Evolutionary conservation across 345 rosid genomes (phyloP), one percentile per base, ranked within the genome.

Genomic region (Carallia pectinifolia): DNA sequence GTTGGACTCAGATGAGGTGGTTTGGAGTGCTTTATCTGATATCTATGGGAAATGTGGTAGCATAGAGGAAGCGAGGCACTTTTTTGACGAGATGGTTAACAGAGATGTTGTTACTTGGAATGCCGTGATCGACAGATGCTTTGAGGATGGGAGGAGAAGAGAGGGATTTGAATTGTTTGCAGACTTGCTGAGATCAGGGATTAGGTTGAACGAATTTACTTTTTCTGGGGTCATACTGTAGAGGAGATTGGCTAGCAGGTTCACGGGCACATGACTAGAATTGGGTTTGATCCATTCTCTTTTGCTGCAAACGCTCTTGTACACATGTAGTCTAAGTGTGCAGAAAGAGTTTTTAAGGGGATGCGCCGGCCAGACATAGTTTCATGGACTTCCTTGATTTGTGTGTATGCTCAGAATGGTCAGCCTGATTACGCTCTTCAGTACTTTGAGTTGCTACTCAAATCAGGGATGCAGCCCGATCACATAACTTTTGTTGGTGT

Each of bases 71-170:
- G 96, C 97, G 7, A 81, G 91, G 79, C 70, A 54, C 67, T 85
- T 89, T 47, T 93, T 91, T 64, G 85, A 93, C 70, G 85, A 61
- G 78, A 88, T 91, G 70, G 34, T 64, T 16, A 72, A 82, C 18
- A 91, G 81, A 85, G 98, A 93, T 81, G 78, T 89, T 62, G 90
- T 93, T 65, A 60, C 97, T 4, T 93, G 98, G 97, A 89, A 97
- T 15, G 83, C 88, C 4, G 89, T 91, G 97, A 89, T 88, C 13
- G 92, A 86, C 76, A 80, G 87, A 48, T 93, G 85, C 80, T 89
- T 93, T 55, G 85, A 80, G 72, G 87, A 83, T 6, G 87, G 88
- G 15, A 86, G 84, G 79, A 78, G 73, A 70, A 83, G 75, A 73
- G 89, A 87, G 71, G 98, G 96, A 60, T 91, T 89, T 73, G 58